Conservation (phyloP, 495 filamentous ascomycete genomes). For the Podospora fimiseda region DNA sequence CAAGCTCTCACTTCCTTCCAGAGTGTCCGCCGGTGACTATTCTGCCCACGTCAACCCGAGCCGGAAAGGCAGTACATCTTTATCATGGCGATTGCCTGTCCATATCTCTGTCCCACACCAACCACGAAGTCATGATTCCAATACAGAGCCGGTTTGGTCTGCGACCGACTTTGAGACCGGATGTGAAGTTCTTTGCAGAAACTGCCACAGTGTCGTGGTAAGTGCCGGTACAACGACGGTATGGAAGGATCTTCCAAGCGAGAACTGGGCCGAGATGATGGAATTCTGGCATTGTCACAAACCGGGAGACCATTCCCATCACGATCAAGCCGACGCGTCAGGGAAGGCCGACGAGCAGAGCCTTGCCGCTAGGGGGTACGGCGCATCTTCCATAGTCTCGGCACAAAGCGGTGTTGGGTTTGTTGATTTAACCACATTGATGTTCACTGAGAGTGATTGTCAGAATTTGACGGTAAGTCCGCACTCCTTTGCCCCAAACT, state of each 20-base stretch:
- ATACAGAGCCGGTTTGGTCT: slow-evolving; percentile 56
- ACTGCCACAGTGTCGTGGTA: slow-evolving; percentile 49
- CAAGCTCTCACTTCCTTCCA: slow-evolving; percentile 60
- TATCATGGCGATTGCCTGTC: slow-evolving; percentile 67
- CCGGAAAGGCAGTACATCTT: slow-evolving; percentile 31
- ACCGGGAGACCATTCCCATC: slow-evolving; percentile 42
- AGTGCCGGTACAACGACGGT: slow-evolving; percentile 34
- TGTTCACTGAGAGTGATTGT: slow-evolving; percentile 62
- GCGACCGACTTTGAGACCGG: slow-evolving; percentile 52
- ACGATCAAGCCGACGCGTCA: slow-evolving; percentile 14
- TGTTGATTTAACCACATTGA: slow-evolving; percentile 70
- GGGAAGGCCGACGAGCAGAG: slow-evolving; percentile 34
- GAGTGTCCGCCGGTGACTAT: slow-evolving; percentile 38
- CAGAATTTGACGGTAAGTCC: slow-evolving; percentile 54
- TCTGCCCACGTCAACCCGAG: slow-evolving; percentile 26
- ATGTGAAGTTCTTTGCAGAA: slow-evolving; percentile 57
- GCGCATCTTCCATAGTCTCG: slow-evolving; percentile 60
- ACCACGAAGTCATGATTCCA: slow-evolving; percentile 22
- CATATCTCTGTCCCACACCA: slow-evolving; percentile 23
- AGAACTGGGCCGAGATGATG: slow-evolving; percentile 99
- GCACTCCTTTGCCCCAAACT: slow-evolving; percentile 11
- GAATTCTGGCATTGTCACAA: slow-evolving; percentile 99
- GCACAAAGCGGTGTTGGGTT: slow-evolving; percentile 62
- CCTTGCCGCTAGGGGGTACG: slow-evolving; percentile 62
- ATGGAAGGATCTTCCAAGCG: slow-evolving; percentile 96